These are phyloP conservation scores for Mucor saturninus DNA, from an alignment of 371 early-diverging fungal genomes.

Conservation along the genomic window DNA sequence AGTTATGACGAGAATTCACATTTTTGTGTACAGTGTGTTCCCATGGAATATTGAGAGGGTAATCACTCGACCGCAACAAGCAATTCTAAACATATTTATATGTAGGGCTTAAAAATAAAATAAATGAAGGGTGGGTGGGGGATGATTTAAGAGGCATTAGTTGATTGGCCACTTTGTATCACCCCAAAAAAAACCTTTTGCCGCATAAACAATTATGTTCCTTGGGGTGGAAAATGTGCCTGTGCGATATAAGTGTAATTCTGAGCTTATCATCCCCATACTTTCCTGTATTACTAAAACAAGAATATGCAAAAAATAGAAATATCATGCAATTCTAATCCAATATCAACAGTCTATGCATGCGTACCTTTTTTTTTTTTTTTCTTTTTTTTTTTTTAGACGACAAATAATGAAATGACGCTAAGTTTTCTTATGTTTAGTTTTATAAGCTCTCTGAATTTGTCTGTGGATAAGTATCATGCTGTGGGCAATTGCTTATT, in stretches of 20 bases:
- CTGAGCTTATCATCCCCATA: constrained; percentile 5
- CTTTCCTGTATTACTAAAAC: neutral
- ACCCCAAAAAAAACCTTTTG: constrained; percentile 23
- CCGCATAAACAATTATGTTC: neutral
- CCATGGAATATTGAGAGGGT: no score
- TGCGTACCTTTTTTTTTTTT: neutral
- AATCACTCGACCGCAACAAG: neutral
- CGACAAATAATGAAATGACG: no score
- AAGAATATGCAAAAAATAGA: neutral
- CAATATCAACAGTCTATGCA: neutral
- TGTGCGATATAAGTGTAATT: constrained; percentile 1
- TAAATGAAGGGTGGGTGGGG: neutral
- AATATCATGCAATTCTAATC: neutral
- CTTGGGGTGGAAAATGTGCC: neutral
- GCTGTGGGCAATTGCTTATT: no score
- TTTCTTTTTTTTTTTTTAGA: neutral
- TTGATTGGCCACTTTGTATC: constrained; percentile 27
- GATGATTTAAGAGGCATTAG: no score
- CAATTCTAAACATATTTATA: neutral
- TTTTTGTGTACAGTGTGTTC: neutral
- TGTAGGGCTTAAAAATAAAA: neutral
- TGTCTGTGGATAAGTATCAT: no score
- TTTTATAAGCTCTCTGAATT: neutral
- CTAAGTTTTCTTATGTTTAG: neutral
- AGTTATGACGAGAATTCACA: neutral